Evolutionary conservation across 2,329 filamentous ascomycete species (phyloP).

Genomic region (Neofusicoccum kwambonambiense): DNA sequence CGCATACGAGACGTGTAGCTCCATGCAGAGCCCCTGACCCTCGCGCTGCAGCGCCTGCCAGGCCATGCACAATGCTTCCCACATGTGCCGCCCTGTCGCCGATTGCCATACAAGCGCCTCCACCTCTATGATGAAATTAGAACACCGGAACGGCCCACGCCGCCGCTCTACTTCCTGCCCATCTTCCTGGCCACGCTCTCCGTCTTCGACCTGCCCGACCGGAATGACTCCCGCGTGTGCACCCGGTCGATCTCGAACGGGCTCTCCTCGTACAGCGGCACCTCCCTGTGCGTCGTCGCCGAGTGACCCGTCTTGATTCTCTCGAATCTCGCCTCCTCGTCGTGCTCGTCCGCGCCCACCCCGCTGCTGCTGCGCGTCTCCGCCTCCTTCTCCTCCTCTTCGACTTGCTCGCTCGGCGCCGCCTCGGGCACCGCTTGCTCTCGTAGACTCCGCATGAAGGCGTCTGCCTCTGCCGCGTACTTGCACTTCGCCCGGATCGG

Average conservation of each 20-base stretch:
- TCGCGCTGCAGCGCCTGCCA: neutral
- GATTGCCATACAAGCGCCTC: neutral
- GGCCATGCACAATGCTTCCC: neutral
- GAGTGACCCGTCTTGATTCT: constrained; percentile 40
- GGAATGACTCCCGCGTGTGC: constrained; percentile 48
- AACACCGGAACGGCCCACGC: neutral
- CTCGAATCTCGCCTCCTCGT: constrained; percentile 33
- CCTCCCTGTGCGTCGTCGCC: constrained; percentile 23
- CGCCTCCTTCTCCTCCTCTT: constrained; percentile 24
- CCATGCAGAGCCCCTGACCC: neutral
- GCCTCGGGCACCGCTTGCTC: constrained; percentile 25
- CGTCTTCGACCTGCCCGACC: constrained; percentile 6
- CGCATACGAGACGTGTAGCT: neutral
- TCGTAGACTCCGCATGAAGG: constrained; percentile 54
- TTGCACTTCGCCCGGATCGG: constrained; percentile 66
- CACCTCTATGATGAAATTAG: neutral
- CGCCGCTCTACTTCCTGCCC: constrained; percentile 17
- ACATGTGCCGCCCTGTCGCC: neutral
- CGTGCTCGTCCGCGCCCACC: constrained; percentile 17
- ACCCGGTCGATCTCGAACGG: constrained; percentile 51
- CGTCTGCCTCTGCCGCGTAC: constrained; percentile 66
- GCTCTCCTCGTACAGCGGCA: constrained; percentile 38
- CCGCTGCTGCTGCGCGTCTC: constrained; percentile 7
- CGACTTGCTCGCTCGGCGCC: constrained; percentile 25
- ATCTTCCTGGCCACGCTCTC: constrained; percentile 17